Evolutionary conservation across 2,329 filamentous ascomycete genomes (phyloP), one percentile per base, ranked within the genome.

Genomic region (Apiospora rasikravindrae): DNA sequence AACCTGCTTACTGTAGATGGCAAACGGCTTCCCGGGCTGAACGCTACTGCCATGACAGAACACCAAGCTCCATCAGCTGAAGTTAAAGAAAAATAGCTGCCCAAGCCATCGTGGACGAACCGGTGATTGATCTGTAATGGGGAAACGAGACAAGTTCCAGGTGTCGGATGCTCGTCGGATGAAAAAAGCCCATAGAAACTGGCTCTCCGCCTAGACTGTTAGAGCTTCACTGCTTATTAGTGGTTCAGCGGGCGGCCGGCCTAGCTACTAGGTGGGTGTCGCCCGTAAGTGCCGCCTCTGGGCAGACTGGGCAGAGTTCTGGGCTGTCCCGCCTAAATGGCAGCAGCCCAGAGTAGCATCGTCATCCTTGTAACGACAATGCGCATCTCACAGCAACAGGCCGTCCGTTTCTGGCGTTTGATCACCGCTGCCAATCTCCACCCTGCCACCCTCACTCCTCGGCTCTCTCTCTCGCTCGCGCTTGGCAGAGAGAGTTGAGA

Each of bases 341-440:
- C 57, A n/a, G 47, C n/a, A 22, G 24, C 14, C 14, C 14, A 64
- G 22, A 64, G 33, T 37, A n/a, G 57, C 57, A 64, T 64, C n/a
- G 57, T 4, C 19, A 64, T 40, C 57, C 57, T 64, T 64, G 57
- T 13, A 37, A 64, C 33, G 4, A 14, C 29, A 40, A 64, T 64
- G 57, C 33, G 29, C 57, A 8, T 40, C 57, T 64, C 57, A 40
- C 57, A 64, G 57, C 44, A 49, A n/a, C 40, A 64, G 57, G 57
- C 57, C 13, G 19, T 37, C 57, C 57, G 33, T 64, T 64, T 64
- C 57, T 64, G 33, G 33, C 22, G 57, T 64, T 64, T 64, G 57
- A 64, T 64, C 33, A 40, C 22, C 57, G 57, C 57, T 64, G 57
- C 57, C 57, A 64, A 64, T 64, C 57, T 64, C 57, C 57, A 64